Percentiles rank a stretch among this genome's conserved stretches.
Evolutionary conservation across 2,329 filamentous ascomycete genomes (phyloP).

Genomic region (Sarocladium oryzae): DNA sequence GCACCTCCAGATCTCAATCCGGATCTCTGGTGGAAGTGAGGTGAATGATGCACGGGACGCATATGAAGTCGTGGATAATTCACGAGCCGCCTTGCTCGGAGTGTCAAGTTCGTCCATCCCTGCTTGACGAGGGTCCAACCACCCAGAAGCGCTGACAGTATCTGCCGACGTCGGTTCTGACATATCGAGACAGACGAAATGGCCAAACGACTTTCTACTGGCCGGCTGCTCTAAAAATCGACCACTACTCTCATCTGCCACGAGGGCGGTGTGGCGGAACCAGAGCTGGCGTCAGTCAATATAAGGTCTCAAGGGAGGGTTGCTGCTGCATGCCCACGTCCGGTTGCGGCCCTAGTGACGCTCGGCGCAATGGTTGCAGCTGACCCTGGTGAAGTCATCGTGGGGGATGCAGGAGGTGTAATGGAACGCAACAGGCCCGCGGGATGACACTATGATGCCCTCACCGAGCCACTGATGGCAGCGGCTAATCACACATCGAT

Average conservation of each 20-base stretch:
- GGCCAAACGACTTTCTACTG: background rate
- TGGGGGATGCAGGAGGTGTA: background rate
- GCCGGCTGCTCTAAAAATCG: background rate
- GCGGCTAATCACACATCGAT: slow-evolving; percentile 4
- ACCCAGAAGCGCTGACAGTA: background rate
- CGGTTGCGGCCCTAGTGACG: slow-evolving; percentile 1
- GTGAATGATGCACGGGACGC: background rate
- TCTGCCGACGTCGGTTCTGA: background rate
- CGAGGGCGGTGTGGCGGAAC: slow-evolving; percentile 13
- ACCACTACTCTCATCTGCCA: background rate
- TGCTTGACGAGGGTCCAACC: background rate
- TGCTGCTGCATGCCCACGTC: background rate
- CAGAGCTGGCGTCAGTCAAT: slow-evolving; percentile 10
- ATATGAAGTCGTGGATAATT: background rate
- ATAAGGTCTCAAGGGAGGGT: background rate
- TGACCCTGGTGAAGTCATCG: slow-evolving; percentile 8
- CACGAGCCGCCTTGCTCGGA: background rate
- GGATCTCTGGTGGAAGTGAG: slow-evolving; percentile 27
- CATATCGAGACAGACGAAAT: background rate
- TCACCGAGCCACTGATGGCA: background rate
- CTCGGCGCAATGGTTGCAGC: background rate
- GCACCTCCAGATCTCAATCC: slow-evolving; percentile 31
- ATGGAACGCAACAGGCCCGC: background rate
- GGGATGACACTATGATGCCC: background rate
- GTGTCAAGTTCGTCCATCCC: background rate